Evolutionary conservation across 2,329 filamentous ascomycete species (phyloP).

Genomic region (Amylocarpus encephaloides): DNA sequence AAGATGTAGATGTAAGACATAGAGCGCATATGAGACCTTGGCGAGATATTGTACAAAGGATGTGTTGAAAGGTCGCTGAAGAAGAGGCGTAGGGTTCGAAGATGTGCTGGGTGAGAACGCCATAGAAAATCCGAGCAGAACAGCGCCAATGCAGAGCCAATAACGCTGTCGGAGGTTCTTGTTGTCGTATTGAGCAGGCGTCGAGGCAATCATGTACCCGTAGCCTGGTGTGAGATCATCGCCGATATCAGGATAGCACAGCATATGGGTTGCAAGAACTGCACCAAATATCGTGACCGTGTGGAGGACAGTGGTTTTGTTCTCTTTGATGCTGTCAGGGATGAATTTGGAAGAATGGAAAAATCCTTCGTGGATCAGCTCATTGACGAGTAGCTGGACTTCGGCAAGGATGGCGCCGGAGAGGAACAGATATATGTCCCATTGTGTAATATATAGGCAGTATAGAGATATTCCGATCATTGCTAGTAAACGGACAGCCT

Average conservation of each 20-base stretch:
- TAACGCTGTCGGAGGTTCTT: constrained; percentile 4
- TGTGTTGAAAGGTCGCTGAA: constrained; percentile 40
- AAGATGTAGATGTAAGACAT: constrained; percentile 48
- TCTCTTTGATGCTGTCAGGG: background rate
- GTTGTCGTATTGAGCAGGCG: background rate
- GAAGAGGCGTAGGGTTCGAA: constrained; percentile 17
- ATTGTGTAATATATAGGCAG: constrained; percentile 7
- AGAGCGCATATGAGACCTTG: constrained; percentile 49
- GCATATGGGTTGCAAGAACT: constrained; percentile 5
- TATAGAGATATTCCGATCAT: constrained; percentile 7
- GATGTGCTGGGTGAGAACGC: constrained; percentile 1
- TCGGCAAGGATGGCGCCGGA: constrained; percentile 14
- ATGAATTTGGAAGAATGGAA: background rate
- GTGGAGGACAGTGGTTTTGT: background rate
- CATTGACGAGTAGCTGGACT: constrained; percentile 2
- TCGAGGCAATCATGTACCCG: background rate
- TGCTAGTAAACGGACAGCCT: constrained; percentile 1
- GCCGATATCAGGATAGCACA: constrained; percentile 5
- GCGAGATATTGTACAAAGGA: constrained; percentile 47
- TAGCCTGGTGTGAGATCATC: constrained; percentile 5
- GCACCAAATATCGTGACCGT: background rate
- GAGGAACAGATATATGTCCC: constrained; percentile 17
- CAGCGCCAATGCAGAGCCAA: constrained; percentile 15
- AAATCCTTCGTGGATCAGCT: background rate
- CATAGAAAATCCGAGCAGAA: constrained; percentile 23